These are phyloP conservation scores for Penicillium lividum DNA, from an alignment of 495 filamentous ascomycete genomes.

Conservation along the genomic window DNA sequence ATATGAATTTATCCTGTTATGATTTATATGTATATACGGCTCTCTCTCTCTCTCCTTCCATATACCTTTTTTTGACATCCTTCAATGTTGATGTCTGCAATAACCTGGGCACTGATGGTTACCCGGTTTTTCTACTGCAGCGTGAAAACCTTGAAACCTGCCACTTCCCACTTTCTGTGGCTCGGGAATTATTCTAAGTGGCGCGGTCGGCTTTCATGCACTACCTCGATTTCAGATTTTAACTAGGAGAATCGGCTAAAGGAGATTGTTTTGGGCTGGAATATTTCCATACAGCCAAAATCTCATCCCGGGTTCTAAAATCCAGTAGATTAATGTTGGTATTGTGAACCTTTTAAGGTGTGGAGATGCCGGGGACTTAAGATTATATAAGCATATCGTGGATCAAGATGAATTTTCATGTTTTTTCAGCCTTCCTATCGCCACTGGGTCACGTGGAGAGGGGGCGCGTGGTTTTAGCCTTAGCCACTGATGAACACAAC, in stretches of 20 bases:
- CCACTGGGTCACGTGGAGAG: slow-evolving; percentile 12
- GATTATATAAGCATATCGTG: not conserved
- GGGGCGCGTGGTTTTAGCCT: not conserved
- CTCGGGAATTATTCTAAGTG: slow-evolving; percentile 1
- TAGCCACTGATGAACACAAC: not conserved
- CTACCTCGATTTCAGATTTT: not conserved
- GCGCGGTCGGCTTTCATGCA: not conserved
- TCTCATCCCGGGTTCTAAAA: too few relatives aligned
- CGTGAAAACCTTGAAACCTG: not conserved
- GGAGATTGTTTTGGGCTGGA: not conserved
- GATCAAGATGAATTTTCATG: not conserved
- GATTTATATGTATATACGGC: too few relatives aligned
- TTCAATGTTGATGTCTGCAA: not conserved
- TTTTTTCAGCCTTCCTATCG: slow-evolving; percentile 6
- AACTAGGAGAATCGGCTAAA: not conserved
- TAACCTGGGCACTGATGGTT: not conserved
- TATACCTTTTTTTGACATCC: not conserved
- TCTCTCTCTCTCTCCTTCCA: not conserved
- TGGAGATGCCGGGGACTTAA: slow-evolving; percentile 11
- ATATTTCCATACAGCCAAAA: not conserved
- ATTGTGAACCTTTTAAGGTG: slow-evolving; percentile 19
- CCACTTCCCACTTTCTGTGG: not conserved
- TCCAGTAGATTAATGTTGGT: not conserved
- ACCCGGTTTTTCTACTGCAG: not conserved
- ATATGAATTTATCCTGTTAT: not conserved